Evolutionary conservation across 1,139 yeast species (phyloP).

Genomic region (Schizosaccharomyces versatilis): DNA sequence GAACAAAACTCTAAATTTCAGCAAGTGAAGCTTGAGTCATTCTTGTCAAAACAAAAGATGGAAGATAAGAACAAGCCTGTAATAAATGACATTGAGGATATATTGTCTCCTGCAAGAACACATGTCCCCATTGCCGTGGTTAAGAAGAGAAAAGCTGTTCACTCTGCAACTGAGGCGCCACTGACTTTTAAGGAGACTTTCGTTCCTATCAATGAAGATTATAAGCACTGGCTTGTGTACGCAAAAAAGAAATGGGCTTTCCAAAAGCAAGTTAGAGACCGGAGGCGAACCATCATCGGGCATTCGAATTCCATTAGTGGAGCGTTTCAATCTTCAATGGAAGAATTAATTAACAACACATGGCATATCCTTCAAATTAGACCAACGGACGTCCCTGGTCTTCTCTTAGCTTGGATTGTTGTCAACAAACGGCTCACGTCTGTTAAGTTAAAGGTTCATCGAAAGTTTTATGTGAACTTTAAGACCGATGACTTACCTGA

Average conservation of each 20-base stretch:
- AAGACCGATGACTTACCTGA: constrained; percentile 25
- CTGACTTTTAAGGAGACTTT: background rate
- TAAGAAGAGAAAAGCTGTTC: background rate
- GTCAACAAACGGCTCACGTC: constrained; percentile 55
- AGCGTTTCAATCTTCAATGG: constrained; percentile 58
- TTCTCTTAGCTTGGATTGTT: constrained; percentile 46
- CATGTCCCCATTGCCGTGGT: background rate
- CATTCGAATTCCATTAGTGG: constrained; percentile 34
- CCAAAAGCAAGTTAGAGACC: constrained; percentile 45
- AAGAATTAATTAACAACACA: constrained; percentile 38
- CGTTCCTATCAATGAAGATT: background rate
- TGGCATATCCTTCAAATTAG: constrained; percentile 75
- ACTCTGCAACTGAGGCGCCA: background rate
- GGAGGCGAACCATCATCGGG: constrained; percentile 66
- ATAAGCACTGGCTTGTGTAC: constrained; percentile 35
- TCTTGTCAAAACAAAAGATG: constrained; percentile 21
- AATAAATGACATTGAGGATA: constrained; percentile 1
- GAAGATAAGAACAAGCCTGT: constrained; percentile 1
- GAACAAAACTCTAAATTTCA: constrained; percentile 42
- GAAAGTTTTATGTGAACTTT: constrained; percentile 47
- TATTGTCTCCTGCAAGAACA: background rate
- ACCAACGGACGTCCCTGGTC: constrained; percentile 39
- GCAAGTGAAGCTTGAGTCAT: constrained; percentile 36
- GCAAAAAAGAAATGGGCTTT: constrained; percentile 73
- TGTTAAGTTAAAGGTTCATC: constrained; percentile 51